phyloP scores from a whole-genome alignment of 345 rosid species.

The Geranium brycei region DNA sequence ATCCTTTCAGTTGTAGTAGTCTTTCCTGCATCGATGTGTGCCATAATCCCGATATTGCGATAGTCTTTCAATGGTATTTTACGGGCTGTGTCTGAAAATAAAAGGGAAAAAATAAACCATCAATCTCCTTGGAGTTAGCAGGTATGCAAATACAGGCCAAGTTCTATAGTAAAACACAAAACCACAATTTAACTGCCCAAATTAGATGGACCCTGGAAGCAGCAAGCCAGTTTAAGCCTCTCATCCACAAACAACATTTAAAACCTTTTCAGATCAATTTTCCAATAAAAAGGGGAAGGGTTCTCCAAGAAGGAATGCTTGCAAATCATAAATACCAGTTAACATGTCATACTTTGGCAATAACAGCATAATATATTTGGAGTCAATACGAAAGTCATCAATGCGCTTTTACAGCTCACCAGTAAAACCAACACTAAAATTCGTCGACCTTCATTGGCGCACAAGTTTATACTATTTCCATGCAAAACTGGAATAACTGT shows the following conservation, averaged over 20 bases:
- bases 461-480: too few relatives aligned
- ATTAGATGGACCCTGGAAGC: background rate
- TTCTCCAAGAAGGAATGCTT: too few relatives aligned
- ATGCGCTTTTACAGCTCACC: too few relatives aligned
- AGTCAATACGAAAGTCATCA: too few relatives aligned
- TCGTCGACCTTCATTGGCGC: too few relatives aligned
- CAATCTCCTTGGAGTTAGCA: background rate
- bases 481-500: too few relatives aligned
- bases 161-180: background rate
- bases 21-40: slow-evolving; percentile 98
- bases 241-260: background rate
- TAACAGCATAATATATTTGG: too few relatives aligned
- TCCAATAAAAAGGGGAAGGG: background rate
- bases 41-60: slow-evolving; percentile 94
- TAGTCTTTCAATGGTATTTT: slow-evolving; percentile 66
- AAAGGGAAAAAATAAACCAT: slow-evolving; percentile 1
- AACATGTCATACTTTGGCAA: too few relatives aligned
- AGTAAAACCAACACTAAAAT: too few relatives aligned
- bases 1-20: slow-evolving; percentile 88
- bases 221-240: background rate
- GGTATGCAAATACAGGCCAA: background rate
- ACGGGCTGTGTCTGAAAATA: slow-evolving; percentile 44
- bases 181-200: background rate
- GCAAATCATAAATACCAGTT: too few relatives aligned
- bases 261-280: background rate